Evolutionary conservation across 352 stramenopile genomes (phyloP).

Genomic region (Globisporangium cederbergense): DNA sequence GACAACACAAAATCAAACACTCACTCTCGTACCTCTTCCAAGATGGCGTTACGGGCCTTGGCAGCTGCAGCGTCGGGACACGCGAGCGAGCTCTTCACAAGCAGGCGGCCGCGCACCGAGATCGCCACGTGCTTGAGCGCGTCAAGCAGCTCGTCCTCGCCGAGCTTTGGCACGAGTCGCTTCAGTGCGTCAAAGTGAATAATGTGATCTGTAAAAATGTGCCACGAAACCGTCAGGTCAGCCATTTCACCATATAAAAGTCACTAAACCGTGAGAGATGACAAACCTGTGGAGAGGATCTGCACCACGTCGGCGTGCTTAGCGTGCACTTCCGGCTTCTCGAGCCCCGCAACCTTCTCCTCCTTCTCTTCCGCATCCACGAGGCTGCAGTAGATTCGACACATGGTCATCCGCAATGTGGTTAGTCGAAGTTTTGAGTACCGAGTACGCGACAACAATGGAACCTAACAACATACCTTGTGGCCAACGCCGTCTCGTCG

Average conservation of each 20-base stretch:
- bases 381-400: constrained; percentile 16
- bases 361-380: constrained; percentile 44
- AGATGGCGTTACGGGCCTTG: constrained; percentile 41
- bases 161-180: constrained; percentile 32
- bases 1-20: neutral
- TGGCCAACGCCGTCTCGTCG: constrained; percentile 21
- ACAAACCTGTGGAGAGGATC: constrained; percentile 23
- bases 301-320: constrained; percentile 28
- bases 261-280: neutral
- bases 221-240: neutral
- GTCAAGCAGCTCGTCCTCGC: constrained; percentile 36
- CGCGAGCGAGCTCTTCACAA: constrained; percentile 36
- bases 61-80: constrained; percentile 29
- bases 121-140: constrained; percentile 42
- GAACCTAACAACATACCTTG: constrained; percentile 24
- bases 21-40: constrained; percentile 35
- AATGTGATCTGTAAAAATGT: constrained; percentile 29
- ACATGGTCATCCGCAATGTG: neutral
- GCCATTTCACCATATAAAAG: neutral
- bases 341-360: constrained; percentile 18
- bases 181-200: constrained; percentile 42
- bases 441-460: neutral
- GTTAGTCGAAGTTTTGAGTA: neutral
- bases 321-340: constrained; percentile 25
- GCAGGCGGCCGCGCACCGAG: constrained; percentile 36